Evolutionary conservation across 2,329 filamentous ascomycete species (phyloP).

Genomic region (Curvularia sp.): DNA sequence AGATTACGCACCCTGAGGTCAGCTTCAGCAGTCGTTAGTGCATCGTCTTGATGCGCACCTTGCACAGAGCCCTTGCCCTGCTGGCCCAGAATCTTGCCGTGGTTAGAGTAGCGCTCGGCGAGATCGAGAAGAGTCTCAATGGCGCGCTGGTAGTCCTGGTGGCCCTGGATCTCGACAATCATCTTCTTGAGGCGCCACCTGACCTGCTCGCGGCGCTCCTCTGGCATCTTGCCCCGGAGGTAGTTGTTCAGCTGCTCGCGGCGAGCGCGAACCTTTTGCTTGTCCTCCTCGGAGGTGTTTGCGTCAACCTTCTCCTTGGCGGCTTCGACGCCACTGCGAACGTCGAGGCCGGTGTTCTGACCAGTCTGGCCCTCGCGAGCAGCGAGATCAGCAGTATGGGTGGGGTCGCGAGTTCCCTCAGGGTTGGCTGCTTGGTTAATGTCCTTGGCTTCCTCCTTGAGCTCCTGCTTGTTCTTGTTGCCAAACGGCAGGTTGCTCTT

Average conservation of each 20-base stretch:
- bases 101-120: slow-evolving; percentile 82
- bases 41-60: slow-evolving; percentile 70
- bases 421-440: slow-evolving; percentile 66
- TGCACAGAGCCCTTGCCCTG: slow-evolving; percentile 73
- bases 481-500: slow-evolving; percentile 63
- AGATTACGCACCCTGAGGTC: slow-evolving; percentile 71
- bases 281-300: slow-evolving; percentile 69
- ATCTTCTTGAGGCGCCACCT: slow-evolving; percentile 97
- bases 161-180: slow-evolving; percentile 94
- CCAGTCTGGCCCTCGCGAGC: slow-evolving; percentile 59
- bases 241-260: slow-evolving; percentile 71
- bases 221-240: slow-evolving; percentile 82
- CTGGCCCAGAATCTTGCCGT: slow-evolving; percentile 70
- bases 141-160: slow-evolving; percentile 91
- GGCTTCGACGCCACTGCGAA: slow-evolving; percentile 57
- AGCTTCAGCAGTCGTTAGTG: slow-evolving; percentile 74
- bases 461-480: slow-evolving; percentile 59
- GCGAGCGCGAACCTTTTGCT: slow-evolving; percentile 51
- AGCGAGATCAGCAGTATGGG: slow-evolving; percentile 60
- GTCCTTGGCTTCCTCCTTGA: slow-evolving; percentile 62
- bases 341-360: slow-evolving; percentile 59
- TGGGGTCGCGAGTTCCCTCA: slow-evolving; percentile 60
- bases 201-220: slow-evolving; percentile 90
- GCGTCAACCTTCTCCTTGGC: slow-evolving; percentile 66
- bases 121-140: slow-evolving; percentile 84